phyloP scores from a whole-genome alignment of 2,329 filamentous ascomycete genomes.

The Epichloe baconii region DNA sequence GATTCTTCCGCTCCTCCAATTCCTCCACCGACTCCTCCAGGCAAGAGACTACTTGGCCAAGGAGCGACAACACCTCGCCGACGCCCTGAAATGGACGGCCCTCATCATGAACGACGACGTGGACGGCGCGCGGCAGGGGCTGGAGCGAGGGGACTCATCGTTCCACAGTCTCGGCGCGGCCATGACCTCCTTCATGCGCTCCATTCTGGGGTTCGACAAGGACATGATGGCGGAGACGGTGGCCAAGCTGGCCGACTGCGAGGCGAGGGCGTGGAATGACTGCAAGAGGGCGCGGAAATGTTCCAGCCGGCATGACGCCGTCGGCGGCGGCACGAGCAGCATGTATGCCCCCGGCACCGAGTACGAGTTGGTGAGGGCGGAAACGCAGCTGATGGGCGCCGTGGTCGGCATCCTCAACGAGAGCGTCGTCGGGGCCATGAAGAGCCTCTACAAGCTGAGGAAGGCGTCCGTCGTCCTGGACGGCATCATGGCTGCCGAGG shows the following conservation, averaged over 20 bases:
- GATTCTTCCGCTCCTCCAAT: constrained; percentile 36
- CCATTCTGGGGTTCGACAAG: constrained; percentile 83
- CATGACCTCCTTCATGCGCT: constrained; percentile 72
- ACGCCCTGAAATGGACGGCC: constrained; percentile 50
- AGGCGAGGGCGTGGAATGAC: constrained; percentile 63
- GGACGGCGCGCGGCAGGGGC: constrained; percentile 61
- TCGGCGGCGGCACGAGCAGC: constrained; percentile 18
- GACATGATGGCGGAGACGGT: constrained; percentile 77
- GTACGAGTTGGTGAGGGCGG: constrained; percentile 70
- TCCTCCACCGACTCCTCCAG: constrained; percentile 18
- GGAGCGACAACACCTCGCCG: constrained; percentile 42
- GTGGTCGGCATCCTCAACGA: constrained; percentile 85
- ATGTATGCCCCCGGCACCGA: constrained; percentile 78
- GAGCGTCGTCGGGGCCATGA: constrained; percentile 80
- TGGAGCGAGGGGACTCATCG: constrained; percentile 63
- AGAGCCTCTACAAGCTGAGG: constrained; percentile 82
- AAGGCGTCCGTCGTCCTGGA: constrained; percentile 81
- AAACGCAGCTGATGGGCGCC: constrained; percentile 79
- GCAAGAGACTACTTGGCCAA: constrained; percentile 20
- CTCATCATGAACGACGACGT: constrained; percentile 86
- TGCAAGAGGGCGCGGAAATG: constrained; percentile 57
- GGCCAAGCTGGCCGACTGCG: constrained; percentile 58
- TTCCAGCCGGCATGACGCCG: constrained; percentile 26
- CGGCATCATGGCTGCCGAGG: constrained; percentile 62
- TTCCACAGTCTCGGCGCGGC: constrained; percentile 79